phyloP scores from a whole-genome alignment of 768 basidiomycete genomes.

The Cyclocybe aegerita region DNA sequence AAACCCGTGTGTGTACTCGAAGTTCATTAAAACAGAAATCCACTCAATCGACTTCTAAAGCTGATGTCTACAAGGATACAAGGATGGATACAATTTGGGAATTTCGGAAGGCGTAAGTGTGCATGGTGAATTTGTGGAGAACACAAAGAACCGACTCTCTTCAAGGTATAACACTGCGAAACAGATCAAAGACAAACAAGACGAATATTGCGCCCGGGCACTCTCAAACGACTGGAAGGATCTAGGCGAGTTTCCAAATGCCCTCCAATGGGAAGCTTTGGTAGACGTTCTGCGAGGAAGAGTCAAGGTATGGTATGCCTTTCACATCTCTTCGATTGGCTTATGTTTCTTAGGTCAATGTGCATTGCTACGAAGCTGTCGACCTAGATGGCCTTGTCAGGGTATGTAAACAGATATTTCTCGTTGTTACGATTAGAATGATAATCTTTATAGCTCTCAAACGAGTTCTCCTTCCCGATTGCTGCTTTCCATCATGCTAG shows the following conservation, averaged over 20 bases:
- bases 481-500: constrained; percentile 79
- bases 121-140: not conserved
- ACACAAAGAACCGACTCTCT: not conserved
- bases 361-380: constrained; percentile 58
- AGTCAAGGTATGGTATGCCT: constrained; percentile 52
- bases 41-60: constrained; percentile 15
- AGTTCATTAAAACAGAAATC: not conserved
- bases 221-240: constrained; percentile 45
- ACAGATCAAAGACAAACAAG: constrained; percentile 66
- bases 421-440: not conserved
- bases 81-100: constrained; percentile 74
- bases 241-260: constrained; percentile 63
- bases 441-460: constrained; percentile 54
- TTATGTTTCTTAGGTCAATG: constrained; percentile 39
- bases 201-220: constrained; percentile 60
- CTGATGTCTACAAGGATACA: constrained; percentile 39
- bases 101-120: constrained; percentile 60
- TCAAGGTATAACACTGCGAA: constrained; percentile 62
- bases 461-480: constrained; percentile 82
- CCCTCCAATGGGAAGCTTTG: constrained; percentile 75
- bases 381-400: constrained; percentile 74
- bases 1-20: constrained; percentile 43
- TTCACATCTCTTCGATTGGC: not conserved
- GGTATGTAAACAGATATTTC: constrained; percentile 37
- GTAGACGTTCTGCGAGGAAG: constrained; percentile 77